phyloP scores from a whole-genome alignment of 2,329 filamentous ascomycete species.

The Penicillium sp. region DNA sequence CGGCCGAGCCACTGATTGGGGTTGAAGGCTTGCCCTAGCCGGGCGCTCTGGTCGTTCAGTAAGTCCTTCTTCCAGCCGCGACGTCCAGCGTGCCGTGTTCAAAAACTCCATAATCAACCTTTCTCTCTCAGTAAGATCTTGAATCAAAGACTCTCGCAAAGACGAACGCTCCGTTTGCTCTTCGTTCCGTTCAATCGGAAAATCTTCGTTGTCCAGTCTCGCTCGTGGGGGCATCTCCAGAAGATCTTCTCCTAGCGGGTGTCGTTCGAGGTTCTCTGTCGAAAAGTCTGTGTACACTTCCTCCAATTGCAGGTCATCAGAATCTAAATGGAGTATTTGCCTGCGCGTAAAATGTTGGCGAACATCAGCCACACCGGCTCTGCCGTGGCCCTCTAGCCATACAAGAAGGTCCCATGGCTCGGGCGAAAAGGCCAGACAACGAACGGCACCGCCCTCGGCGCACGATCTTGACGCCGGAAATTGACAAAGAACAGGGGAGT shows the following conservation, averaged over 20 bases:
- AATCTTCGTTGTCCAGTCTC: conserved; percentile 29
- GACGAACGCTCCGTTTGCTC: conserved; percentile 29
- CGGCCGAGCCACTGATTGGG: conserved; percentile 29
- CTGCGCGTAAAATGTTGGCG: conserved; percentile 48
- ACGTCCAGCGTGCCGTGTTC: conserved; percentile 43
- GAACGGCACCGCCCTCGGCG: conserved; percentile 72
- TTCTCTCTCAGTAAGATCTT: conserved; percentile 44
- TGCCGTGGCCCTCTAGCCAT: conserved; percentile 82
- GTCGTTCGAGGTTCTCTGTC: conserved; percentile 27
- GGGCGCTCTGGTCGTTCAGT: conserved; percentile 33
- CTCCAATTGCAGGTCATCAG: conserved; percentile 35
- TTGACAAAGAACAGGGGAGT: conserved; percentile 62
- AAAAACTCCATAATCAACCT: conserved; percentile 46
- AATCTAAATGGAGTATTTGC: conserved; percentile 44
- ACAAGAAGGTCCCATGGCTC: conserved; percentile 86
- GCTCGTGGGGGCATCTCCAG: conserved; percentile 25
- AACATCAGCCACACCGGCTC: conserved; percentile 49
- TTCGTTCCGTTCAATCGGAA: conserved; percentile 20
- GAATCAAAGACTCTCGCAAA: conserved; percentile 38
- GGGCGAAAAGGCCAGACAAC: conserved; percentile 89
- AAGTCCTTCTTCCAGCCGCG: conserved; percentile 34
- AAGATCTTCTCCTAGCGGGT: conserved; percentile 27
- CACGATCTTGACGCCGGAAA: conserved; percentile 76
- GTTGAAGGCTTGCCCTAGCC: conserved; percentile 30
- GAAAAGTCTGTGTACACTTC: conserved; percentile 35